Evolutionary conservation across 805 yeast genomes (phyloP).

Genomic region (Candida sakaeoensis): DNA sequence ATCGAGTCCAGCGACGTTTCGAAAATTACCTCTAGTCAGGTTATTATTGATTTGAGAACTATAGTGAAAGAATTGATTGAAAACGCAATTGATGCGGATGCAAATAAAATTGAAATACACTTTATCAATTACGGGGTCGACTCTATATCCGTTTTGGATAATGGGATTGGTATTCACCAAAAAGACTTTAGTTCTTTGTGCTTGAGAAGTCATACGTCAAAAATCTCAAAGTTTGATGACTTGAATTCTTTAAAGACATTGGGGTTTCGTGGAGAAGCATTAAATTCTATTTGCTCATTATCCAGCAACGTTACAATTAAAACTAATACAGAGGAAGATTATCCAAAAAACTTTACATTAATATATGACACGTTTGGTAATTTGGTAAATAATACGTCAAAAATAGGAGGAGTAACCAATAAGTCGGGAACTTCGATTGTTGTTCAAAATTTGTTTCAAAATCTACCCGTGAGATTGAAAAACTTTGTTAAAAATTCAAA

Average conservation of each 20-base stretch:
- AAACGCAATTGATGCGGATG: constrained; percentile 77
- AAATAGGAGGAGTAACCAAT: constrained; percentile 31
- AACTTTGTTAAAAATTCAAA: constrained; percentile 65
- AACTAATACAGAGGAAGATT: constrained; percentile 45
- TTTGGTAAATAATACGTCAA: constrained; percentile 34
- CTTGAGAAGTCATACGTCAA: constrained; percentile 65
- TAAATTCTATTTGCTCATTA: constrained; percentile 64
- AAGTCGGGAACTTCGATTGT: constrained; percentile 61
- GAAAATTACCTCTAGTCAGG: constrained; percentile 88
- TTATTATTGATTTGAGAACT: constrained; percentile 71
- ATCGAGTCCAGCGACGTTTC: constrained; percentile 54
- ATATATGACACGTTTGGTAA: constrained; percentile 55
- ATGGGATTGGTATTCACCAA: constrained; percentile 60
- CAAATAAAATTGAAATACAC: constrained; percentile 62
- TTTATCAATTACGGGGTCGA: constrained; percentile 74
- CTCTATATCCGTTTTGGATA: constrained; percentile 61
- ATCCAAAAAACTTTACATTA: constrained; percentile 58
- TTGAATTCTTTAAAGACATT: constrained; percentile 48
- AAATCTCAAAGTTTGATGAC: constrained; percentile 54
- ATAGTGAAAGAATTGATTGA: constrained; percentile 85
- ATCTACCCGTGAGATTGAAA: constrained; percentile 77
- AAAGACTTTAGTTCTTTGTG: constrained; percentile 54
- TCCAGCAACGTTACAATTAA: constrained; percentile 41
- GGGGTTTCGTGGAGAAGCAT: constrained; percentile 82
- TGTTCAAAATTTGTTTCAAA: constrained; percentile 57